Evolutionary conservation across 176 grass and related monocot species (phyloP), one percentile per base, ranked within the genome.

Genomic region (Triticum urartu): DNA sequence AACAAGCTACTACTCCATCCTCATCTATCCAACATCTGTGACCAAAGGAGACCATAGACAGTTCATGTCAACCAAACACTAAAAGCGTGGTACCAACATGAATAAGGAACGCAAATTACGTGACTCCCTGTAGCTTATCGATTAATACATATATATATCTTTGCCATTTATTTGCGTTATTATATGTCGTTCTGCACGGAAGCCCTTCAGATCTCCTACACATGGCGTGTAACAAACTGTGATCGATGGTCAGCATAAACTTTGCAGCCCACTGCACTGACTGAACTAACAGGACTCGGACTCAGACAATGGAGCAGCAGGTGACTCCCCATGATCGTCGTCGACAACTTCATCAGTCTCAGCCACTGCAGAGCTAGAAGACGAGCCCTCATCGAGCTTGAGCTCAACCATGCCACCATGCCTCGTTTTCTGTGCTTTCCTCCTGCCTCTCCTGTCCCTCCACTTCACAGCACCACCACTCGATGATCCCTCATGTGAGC

Each of bases 381-480:
- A 14, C 35, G 75, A 79, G 58, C 45, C 45, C 17, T 68, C 45
- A 13, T 38, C 2, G 15, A 67, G 33, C 59, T 65, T 40, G 14
- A 45, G 66, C 66, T 90, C 84, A 21, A 66, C 21, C 22, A 26
- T 45, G 67, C 20, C 26, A 72, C 58, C 35, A 6, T 83, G 24
- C 10, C 21, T 26, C 0, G 2, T 17, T 34, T 68, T 12, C 2
- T 35, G 45, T 0, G 59, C 13, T 64, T 84, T 84, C 42, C 67
- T 72, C 74, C 67, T 83, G 33, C 45, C 75, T 48, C 59, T 87
- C 21, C 89, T 84, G 20, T 87, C 75, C 61, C 85, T 87, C 85
- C 59, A 28, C 67, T 75, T 87, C 25, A 60, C 26, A 35, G 17
- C 1, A 75, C 50, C 61, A 66, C 59, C 58, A 26, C 48, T 21